Percentiles rank a stretch among this genome's conserved stretches.
Evolutionary conservation across 2,329 filamentous ascomycete species (phyloP).

Genomic region (Colletotrichum sp.): DNA sequence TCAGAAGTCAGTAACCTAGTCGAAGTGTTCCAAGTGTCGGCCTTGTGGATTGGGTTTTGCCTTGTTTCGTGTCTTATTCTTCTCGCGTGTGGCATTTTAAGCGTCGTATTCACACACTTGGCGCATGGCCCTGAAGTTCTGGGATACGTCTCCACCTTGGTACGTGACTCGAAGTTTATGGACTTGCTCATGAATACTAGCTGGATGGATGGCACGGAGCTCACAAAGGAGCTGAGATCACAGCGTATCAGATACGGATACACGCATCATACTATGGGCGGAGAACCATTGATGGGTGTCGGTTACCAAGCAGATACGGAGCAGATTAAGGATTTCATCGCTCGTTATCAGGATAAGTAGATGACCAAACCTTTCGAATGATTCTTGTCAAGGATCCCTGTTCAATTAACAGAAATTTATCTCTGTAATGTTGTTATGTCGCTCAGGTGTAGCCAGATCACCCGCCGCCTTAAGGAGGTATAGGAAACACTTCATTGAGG

Average conservation of each 20-base stretch:
- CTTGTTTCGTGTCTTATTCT: neutral
- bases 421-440: rapidly evolving
- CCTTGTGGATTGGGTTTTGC: neutral
- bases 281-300: neutral
- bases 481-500: neutral
- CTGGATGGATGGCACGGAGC: neutral
- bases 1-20: neutral
- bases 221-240: neutral
- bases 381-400: neutral
- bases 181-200: neutral
- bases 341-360: neutral
- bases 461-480: neutral
- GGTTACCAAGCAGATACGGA: neutral
- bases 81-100: neutral
- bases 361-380: neutral
- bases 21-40: neutral
- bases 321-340: neutral
- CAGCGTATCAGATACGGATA: neutral
- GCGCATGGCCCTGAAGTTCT: neutral
- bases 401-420: neutral
- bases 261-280: neutral
- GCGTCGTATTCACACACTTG: neutral
- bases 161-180: neutral
- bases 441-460: neutral
- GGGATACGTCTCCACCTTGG: neutral